Evolutionary conservation across 441 rosid species (phyloP).

Genomic region (Gossypium davidsonii): DNA sequence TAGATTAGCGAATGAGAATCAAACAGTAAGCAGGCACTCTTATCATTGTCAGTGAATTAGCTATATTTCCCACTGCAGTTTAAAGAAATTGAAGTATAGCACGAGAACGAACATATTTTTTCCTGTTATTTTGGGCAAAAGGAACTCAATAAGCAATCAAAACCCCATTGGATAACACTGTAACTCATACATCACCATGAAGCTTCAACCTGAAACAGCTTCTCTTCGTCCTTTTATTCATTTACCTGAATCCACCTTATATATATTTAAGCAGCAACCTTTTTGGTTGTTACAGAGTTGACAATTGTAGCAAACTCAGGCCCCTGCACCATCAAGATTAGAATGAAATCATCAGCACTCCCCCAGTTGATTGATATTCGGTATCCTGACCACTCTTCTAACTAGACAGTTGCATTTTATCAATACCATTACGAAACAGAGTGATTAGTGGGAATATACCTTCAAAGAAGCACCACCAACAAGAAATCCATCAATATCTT

Average conservation of each 20-base stretch:
- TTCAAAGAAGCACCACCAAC: slow-evolving; percentile 98
- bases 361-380: not conserved
- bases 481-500: slow-evolving; percentile 95
- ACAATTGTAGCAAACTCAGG: slow-evolving; percentile 89
- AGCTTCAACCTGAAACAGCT: slow-evolving; percentile 21
- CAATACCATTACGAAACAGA: not conserved
- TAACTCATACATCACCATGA: slow-evolving; percentile 20
- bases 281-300: slow-evolving; percentile 84
- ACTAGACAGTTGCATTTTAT: not conserved
- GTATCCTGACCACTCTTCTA: not conserved
- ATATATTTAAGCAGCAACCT: slow-evolving; percentile 64
- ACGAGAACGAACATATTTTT: slow-evolving; percentile 40
- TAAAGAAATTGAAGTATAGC: not conserved
- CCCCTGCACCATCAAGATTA: slow-evolving; percentile 48
- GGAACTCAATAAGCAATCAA: slow-evolving; percentile 20
- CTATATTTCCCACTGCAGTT: not conserved
- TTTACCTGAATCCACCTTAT: not conserved
- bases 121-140: slow-evolving; percentile 7
- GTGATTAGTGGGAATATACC: slow-evolving; percentile 31
- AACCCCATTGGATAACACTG: slow-evolving; percentile 18
- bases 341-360: not conserved
- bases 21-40: not conserved
- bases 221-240: slow-evolving; percentile 25
- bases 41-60: not conserved
- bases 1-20: not conserved